A percentile compares a stretch with the other conserved stretches of the same genome.
Evolutionary conservation across 805 yeast species (phyloP).

Genomic region (Komagataella populi): DNA sequence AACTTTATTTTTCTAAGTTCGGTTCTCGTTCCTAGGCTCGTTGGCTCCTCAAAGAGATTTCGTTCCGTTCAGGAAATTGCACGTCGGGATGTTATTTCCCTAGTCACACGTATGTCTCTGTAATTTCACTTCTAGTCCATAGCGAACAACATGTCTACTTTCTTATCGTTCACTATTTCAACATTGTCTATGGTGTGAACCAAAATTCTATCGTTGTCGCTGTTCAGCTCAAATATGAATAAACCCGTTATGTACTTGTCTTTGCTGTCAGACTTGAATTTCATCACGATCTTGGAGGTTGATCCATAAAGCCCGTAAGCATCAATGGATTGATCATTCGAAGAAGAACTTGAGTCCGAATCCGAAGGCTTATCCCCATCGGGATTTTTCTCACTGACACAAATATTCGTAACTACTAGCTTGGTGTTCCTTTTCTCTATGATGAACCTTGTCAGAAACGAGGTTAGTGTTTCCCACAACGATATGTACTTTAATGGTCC

Average conservation of each 20-base stretch:
- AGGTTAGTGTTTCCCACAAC: slow-evolving; percentile 40
- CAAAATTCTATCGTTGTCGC: slow-evolving; percentile 34
- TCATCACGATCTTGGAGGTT: slow-evolving; percentile 34
- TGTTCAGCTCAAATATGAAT: slow-evolving; percentile 52
- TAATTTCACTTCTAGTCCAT: background rate
- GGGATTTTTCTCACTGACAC: slow-evolving; percentile 10
- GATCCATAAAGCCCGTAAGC: slow-evolving; percentile 15
- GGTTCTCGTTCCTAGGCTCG: background rate
- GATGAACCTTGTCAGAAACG: slow-evolving; percentile 40
- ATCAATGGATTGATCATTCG: background rate
- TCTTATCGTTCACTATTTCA: slow-evolving; percentile 29
- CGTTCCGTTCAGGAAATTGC: no score
- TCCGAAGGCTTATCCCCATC: background rate
- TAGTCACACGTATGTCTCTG: no score
- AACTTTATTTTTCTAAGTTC: no score
- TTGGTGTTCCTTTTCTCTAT: slow-evolving; percentile 36
- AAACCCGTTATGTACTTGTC: slow-evolving; percentile 26
- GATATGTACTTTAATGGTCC: slow-evolving; percentile 45
- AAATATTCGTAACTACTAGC: slow-evolving; percentile 28
- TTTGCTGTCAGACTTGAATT: slow-evolving; percentile 41
- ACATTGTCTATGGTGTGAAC: slow-evolving; percentile 61
- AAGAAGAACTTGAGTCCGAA: background rate
- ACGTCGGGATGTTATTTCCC: no score
- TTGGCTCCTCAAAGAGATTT: background rate
- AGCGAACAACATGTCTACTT: background rate